Evolutionary conservation across 1,284 basidiomycete genomes (phyloP).

Genomic region (Trichosporon coremiiforme): DNA sequence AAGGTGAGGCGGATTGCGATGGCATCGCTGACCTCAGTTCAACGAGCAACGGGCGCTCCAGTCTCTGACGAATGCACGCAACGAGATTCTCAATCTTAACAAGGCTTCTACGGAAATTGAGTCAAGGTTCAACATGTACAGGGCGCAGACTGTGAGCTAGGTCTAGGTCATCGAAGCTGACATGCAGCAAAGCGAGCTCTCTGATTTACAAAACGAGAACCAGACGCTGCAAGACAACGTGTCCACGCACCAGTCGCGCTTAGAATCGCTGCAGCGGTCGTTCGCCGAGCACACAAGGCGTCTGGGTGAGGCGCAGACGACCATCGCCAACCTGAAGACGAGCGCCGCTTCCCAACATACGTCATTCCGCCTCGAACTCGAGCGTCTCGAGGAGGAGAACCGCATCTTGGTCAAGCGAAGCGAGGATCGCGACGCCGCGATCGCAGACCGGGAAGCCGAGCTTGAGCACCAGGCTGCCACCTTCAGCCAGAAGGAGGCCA

Average conservation of each 20-base stretch:
- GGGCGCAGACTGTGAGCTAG: constrained; percentile 45
- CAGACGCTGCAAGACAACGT: constrained; percentile 41
- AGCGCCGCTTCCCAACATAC: constrained; percentile 51
- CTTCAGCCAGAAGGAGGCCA: constrained; percentile 53
- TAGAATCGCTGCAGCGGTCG: constrained; percentile 44
- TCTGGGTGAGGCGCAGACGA: constrained; percentile 49
- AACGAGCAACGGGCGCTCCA: constrained; percentile 47
- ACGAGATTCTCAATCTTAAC: constrained; percentile 43
- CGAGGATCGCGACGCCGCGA: constrained; percentile 47
- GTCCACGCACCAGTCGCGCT: constrained; percentile 28
- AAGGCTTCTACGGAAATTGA: constrained; percentile 47
- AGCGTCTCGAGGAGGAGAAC: constrained; percentile 49
- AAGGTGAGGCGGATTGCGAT: constrained; percentile 36
- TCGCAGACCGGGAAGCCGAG: constrained; percentile 53
- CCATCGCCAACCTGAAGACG: constrained; percentile 50
- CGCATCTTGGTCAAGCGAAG: constrained; percentile 46
- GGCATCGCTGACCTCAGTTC: constrained; percentile 38
- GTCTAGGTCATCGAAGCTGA: too few relatives aligned
- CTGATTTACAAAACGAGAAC: constrained; percentile 43
- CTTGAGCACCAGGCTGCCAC: constrained; percentile 48
- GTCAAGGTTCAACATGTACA: constrained; percentile 47
- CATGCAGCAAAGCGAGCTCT: constrained; percentile 47
- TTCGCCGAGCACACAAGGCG: constrained; percentile 50
- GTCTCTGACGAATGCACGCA: constrained; percentile 44
- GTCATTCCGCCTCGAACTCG: constrained; percentile 42